phyloP scores from a whole-genome alignment of 495 filamentous ascomycete genomes.

The Aspergillus biplanus region DNA sequence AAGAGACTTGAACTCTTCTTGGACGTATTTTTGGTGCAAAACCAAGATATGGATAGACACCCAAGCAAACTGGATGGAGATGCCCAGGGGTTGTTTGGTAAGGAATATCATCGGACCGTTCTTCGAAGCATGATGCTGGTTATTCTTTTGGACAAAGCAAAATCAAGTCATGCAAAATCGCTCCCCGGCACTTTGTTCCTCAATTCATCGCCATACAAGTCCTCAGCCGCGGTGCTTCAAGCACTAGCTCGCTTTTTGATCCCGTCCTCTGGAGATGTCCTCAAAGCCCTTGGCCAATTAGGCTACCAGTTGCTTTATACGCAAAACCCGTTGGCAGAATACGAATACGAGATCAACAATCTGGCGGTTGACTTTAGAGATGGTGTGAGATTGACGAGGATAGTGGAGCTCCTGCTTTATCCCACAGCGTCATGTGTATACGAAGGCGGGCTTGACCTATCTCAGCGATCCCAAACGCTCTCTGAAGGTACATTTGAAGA shows the following conservation, averaged over 20 bases:
- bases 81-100: slow-evolving; percentile 43
- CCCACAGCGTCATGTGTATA: slow-evolving; percentile 29
- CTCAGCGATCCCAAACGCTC: background rate
- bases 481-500: background rate
- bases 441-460: background rate
- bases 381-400: slow-evolving; percentile 60
- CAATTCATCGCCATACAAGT: slow-evolving; percentile 55
- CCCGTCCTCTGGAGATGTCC: slow-evolving; percentile 63
- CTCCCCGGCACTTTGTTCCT: slow-evolving; percentile 50
- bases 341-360: slow-evolving; percentile 60
- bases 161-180: slow-evolving; percentile 26
- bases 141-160: slow-evolving; percentile 59
- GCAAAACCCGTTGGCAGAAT: slow-evolving; percentile 64
- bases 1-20: slow-evolving; percentile 56
- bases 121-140: slow-evolving; percentile 66
- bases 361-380: slow-evolving; percentile 68
- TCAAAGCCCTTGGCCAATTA: slow-evolving; percentile 57
- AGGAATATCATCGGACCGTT: slow-evolving; percentile 58
- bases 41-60: slow-evolving; percentile 52
- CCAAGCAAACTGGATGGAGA: slow-evolving; percentile 23
- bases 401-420: slow-evolving; percentile 64
- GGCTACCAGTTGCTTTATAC: slow-evolving; percentile 56
- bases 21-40: slow-evolving; percentile 60
- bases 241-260: slow-evolving; percentile 55
- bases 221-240: slow-evolving; percentile 57